Percentiles rank a stretch among this genome's conserved stretches.
Conservation (phyloP, 2,329 filamentous ascomycete genomes). For the Aspergillaceae sp. region DNA sequence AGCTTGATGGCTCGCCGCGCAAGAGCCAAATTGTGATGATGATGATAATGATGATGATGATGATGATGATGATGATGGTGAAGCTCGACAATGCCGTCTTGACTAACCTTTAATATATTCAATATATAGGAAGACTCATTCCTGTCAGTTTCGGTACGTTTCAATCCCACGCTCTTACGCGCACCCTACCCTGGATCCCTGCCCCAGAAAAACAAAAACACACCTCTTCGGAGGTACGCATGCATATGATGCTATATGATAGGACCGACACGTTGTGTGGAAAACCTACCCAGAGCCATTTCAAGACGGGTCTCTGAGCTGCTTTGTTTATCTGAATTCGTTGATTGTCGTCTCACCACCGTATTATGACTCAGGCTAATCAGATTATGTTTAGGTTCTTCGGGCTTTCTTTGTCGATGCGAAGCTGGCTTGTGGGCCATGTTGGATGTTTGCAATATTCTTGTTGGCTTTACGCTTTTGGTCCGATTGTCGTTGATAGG, state of each 20-base stretch:
- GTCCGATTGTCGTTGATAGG: no score
- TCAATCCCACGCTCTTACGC: no score
- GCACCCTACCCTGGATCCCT: background rate
- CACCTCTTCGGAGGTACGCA: background rate
- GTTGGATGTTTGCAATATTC: no score
- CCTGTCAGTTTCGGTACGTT: no score
- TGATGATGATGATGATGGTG: background rate
- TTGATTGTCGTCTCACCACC: background rate
- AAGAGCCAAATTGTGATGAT: background rate
- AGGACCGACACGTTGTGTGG: background rate
- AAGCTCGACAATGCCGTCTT: no score
- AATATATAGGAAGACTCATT: no score
- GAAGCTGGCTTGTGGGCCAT: background rate
- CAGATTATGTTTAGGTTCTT: no score
- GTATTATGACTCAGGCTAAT: background rate
- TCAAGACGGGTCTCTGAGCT: constrained; percentile 1
- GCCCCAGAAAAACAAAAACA: background rate
- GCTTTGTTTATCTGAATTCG: background rate
- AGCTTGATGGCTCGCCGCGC: background rate
- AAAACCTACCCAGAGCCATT: background rate
- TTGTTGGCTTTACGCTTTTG: no score
- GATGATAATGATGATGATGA: background rate
- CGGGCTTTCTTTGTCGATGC: background rate
- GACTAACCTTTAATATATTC: no score
- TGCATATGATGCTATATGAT: background rate